These are phyloP conservation scores for Benincasa hispida DNA, from an alignment of 306 rosid species.

Conservation along the genomic window DNA sequence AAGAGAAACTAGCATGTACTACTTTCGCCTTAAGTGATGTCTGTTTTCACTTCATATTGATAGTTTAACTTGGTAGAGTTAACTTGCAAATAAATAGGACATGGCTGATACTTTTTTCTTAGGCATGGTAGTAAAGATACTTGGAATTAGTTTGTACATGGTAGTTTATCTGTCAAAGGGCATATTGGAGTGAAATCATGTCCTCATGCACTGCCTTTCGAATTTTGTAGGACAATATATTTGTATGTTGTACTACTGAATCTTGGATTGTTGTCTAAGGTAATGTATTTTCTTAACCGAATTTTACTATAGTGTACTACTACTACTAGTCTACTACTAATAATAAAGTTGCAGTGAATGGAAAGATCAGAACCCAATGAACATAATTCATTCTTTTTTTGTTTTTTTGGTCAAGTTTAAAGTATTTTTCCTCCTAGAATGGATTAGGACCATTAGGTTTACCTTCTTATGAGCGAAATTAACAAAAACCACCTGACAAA, in stretches of 20 bases:
- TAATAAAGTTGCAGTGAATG: too few species aligned
- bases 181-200: slow-evolving; percentile 1
- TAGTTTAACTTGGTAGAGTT: not conserved
- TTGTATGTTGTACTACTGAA: not conserved
- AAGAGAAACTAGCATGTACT: not conserved
- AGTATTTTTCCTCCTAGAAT: too few species aligned
- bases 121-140: not conserved
- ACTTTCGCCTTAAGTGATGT: not conserved
- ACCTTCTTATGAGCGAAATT: too few species aligned
- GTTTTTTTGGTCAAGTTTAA: too few species aligned
- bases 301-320: not conserved
- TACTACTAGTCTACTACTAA: too few species aligned
- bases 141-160: not conserved
- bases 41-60: not conserved
- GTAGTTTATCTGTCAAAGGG: not conserved
- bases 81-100: slow-evolving; percentile 23
- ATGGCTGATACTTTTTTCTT: not conserved
- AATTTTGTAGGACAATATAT: not conserved
- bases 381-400: too few species aligned
- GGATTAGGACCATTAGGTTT: too few species aligned
- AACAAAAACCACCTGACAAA: too few species aligned
- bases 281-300: not conserved
- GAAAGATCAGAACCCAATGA: too few species aligned
- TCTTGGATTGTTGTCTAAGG: not conserved
- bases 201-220: not conserved